phyloP scores from a whole-genome alignment of 495 filamentous ascomycete species.

The Jackrogersella minutella region DNA sequence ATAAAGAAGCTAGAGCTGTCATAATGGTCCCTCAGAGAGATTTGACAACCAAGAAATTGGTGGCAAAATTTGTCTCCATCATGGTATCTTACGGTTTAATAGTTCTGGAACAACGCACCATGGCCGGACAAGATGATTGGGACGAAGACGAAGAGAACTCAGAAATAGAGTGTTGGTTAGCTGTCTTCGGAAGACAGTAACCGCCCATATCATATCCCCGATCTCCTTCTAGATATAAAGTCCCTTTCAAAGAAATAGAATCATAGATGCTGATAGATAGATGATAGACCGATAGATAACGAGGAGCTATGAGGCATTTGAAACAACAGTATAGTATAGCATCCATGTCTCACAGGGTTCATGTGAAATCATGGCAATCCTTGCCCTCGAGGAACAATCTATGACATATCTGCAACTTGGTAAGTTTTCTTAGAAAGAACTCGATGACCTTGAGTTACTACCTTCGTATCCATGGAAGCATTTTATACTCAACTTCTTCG shows the following conservation, averaged over 20 bases:
- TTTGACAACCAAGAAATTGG: constrained; percentile 47
- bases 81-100: constrained; percentile 43
- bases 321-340: too few species aligned
- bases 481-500: too few species aligned
- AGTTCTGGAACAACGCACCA: constrained; percentile 45
- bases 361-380: too few species aligned
- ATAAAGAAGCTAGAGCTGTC: constrained; percentile 48
- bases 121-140: constrained; percentile 58
- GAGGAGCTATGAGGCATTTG: too few species aligned
- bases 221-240: neutral
- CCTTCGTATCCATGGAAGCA: too few species aligned
- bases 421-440: too few species aligned
- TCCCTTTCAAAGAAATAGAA: neutral
- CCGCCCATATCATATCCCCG: neutral
- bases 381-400: too few species aligned
- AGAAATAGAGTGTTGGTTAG: constrained; percentile 57
- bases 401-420: too few species aligned
- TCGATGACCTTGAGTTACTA: too few species aligned
- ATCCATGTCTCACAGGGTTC: too few species aligned
- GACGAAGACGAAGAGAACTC: constrained; percentile 48
- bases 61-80: constrained; percentile 35
- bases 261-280: neutral
- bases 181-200: constrained; percentile 48
- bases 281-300: neutral
- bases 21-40: constrained; percentile 58